phyloP scores from a whole-genome alignment of 352 stramenopile genomes.

The Pythium oligandrum region DNA sequence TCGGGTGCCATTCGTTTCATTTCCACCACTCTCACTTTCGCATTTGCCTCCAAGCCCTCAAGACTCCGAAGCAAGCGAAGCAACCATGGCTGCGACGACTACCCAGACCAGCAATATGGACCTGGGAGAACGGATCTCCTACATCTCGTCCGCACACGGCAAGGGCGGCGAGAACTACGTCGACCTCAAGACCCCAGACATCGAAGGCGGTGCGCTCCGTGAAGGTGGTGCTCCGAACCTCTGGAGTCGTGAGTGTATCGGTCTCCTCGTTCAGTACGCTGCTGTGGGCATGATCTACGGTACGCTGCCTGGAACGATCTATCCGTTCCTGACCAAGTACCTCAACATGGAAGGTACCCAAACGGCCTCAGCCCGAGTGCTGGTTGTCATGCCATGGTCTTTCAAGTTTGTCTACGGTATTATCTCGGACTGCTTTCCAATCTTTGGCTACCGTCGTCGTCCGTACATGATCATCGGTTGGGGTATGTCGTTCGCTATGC shows the following conservation, averaged over 20 bases:
- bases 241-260: slow-evolving; percentile 17
- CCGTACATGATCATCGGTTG: slow-evolving; percentile 38
- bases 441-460: slow-evolving; percentile 26
- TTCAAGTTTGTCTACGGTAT: slow-evolving; percentile 31
- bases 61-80: too few relatives aligned
- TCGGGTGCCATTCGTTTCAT: too few relatives aligned
- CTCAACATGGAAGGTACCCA: slow-evolving; percentile 25
- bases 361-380: slow-evolving; percentile 13
- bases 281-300: slow-evolving; percentile 16
- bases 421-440: slow-evolving; percentile 22
- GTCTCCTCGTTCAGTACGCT: slow-evolving; percentile 23
- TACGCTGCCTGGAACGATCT: slow-evolving; percentile 19
- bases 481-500: slow-evolving; percentile 9
- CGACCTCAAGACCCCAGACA: slow-evolving; percentile 20
- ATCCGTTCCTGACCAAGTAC: slow-evolving; percentile 24
- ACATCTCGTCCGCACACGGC: slow-evolving; percentile 8
- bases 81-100: slow-evolving; percentile 17
- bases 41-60: too few relatives aligned
- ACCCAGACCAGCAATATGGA: slow-evolving; percentile 9
- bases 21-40: too few relatives aligned
- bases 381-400: slow-evolving; percentile 24
- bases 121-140: slow-evolving; percentile 11
- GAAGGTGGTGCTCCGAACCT: slow-evolving; percentile 15
- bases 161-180: slow-evolving; percentile 7
- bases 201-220: slow-evolving; percentile 22